A percentile compares a stretch with the other conserved stretches of the same genome.
These are phyloP conservation scores for Auriscalpium microsporum DNA, from an alignment of 768 basidiomycete species.

Conservation along the genomic window DNA sequence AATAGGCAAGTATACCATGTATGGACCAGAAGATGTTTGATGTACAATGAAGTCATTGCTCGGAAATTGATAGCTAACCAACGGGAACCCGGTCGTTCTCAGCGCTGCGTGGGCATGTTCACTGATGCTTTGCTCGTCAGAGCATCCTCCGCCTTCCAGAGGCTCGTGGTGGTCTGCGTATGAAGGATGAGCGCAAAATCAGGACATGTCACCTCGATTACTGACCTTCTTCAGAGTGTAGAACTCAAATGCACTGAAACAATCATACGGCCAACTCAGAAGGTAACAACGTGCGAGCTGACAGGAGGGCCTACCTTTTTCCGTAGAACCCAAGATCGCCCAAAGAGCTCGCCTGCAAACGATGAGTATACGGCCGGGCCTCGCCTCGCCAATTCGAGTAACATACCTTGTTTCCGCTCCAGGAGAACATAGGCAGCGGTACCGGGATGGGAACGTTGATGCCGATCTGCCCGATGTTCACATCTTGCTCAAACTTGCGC, in stretches of 20 bases:
- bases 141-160: slow-evolving; percentile 88
- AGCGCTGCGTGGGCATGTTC: slow-evolving; percentile 77
- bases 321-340: slow-evolving; percentile 92
- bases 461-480: slow-evolving; percentile 90
- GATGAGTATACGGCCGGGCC: neutral
- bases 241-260: slow-evolving; percentile 76
- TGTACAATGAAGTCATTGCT: too few relatives aligned
- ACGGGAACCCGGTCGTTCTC: slow-evolving; percentile 13
- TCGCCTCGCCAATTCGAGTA: too few relatives aligned
- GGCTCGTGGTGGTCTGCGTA: slow-evolving; percentile 75
- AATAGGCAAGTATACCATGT: too few relatives aligned
- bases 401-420: slow-evolving; percentile 84
- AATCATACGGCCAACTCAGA: neutral
- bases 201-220: neutral
- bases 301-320: slow-evolving; percentile 44
- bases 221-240: slow-evolving; percentile 89
- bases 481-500: slow-evolving; percentile 80
- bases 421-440: slow-evolving; percentile 89
- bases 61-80: too few relatives aligned
- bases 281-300: slow-evolving; percentile 6
- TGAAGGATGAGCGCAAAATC: neutral
- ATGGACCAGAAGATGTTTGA: too few relatives aligned
- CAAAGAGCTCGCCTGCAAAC: slow-evolving; percentile 53
- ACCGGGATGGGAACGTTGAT: slow-evolving; percentile 93
- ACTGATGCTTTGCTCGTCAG: slow-evolving; percentile 73